Percentiles rank a stretch among this genome's conserved stretches.
These are phyloP conservation scores for Pichia inconspicua DNA, from an alignment of 1,139 yeast species.

Conservation along the genomic window DNA sequence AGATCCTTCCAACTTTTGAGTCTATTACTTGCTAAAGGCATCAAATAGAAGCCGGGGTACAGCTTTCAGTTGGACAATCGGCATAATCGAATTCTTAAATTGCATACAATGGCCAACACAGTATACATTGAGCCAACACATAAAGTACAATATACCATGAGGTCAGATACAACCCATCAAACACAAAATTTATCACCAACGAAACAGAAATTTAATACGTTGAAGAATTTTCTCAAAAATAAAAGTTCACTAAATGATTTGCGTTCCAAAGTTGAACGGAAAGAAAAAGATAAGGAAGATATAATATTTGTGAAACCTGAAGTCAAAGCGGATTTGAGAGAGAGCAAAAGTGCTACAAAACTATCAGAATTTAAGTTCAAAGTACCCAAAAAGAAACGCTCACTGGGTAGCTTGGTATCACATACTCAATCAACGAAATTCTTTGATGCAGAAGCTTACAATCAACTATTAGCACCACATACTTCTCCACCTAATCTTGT, in stretches of 20 bases:
- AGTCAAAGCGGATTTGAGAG: not conserved
- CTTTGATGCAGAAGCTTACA: not conserved
- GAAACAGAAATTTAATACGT: conserved; percentile 8
- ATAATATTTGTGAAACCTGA: not conserved
- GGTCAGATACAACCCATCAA: not conserved
- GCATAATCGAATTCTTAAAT: too few relatives aligned
- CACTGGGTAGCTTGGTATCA: conserved; percentile 9
- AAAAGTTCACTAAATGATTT: conserved; percentile 12
- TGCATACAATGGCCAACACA: not conserved
- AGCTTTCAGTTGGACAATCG: too few relatives aligned
- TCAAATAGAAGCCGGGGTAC: too few relatives aligned
- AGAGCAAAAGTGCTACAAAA: conserved; percentile 3
- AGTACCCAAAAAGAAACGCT: conserved; percentile 7
- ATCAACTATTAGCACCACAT: not conserved
- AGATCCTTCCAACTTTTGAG: not conserved
- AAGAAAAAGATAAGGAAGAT: not conserved
- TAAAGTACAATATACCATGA: not conserved
- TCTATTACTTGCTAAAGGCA: too few relatives aligned
- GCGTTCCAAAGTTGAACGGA: conserved; percentile 4
- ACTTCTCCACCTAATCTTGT: conserved; percentile 2
- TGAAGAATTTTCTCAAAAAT: conserved; percentile 10
- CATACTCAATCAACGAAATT: not conserved
- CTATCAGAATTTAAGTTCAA: conserved; percentile 3
- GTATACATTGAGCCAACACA: not conserved
- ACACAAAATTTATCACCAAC: conserved; percentile 9